Percentiles rank a stretch among this genome's conserved stretches.
phyloP scores from a whole-genome alignment of 2,329 filamentous ascomycete genomes.

The Paraphaeosphaeria sporulosa region DNA sequence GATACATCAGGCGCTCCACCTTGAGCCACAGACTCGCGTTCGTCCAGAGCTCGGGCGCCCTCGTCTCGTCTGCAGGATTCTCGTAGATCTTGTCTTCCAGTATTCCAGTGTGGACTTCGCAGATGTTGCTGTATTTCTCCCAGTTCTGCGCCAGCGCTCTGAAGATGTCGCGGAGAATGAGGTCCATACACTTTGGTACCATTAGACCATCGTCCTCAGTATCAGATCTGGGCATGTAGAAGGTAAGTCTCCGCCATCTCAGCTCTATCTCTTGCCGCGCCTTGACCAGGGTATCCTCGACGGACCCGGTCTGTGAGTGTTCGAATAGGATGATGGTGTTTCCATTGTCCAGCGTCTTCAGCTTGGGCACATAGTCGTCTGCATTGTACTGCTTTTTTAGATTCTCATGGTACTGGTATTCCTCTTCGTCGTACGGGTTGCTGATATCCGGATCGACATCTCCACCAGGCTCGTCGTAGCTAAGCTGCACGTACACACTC shows the following conservation, averaged over 20 bases:
- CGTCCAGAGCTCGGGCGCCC: constrained; percentile 61
- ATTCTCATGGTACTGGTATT: constrained; percentile 43
- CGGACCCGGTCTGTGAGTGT: constrained; percentile 55
- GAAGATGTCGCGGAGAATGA: constrained; percentile 60
- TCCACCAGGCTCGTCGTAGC: constrained; percentile 49
- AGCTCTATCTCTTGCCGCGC: constrained; percentile 60
- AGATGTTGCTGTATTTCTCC: constrained; percentile 55
- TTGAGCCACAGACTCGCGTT: constrained; percentile 62
- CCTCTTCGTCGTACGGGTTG: constrained; percentile 55
- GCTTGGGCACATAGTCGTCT: constrained; percentile 50
- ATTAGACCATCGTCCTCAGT: constrained; percentile 53
- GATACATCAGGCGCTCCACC: constrained; percentile 60
- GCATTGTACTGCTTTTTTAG: constrained; percentile 39
- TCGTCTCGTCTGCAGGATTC: constrained; percentile 60
- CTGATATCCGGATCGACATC: constrained; percentile 52
- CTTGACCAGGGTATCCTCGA: constrained; percentile 59
- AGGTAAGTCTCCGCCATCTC: constrained; percentile 62
- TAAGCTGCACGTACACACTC: constrained; percentile 60
- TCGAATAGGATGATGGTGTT: constrained; percentile 63
- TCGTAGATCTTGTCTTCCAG: constrained; percentile 58
- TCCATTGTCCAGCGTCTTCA: constrained; percentile 57
- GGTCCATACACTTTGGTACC: constrained; percentile 58
- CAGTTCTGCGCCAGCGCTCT: constrained; percentile 55
- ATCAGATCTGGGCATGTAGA: constrained; percentile 57
- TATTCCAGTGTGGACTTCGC: constrained; percentile 59